A percentile compares a stretch with the other conserved stretches of the same genome.
phyloP scores from a whole-genome alignment of 306 rosid genomes.

The Biancaea sappan region DNA sequence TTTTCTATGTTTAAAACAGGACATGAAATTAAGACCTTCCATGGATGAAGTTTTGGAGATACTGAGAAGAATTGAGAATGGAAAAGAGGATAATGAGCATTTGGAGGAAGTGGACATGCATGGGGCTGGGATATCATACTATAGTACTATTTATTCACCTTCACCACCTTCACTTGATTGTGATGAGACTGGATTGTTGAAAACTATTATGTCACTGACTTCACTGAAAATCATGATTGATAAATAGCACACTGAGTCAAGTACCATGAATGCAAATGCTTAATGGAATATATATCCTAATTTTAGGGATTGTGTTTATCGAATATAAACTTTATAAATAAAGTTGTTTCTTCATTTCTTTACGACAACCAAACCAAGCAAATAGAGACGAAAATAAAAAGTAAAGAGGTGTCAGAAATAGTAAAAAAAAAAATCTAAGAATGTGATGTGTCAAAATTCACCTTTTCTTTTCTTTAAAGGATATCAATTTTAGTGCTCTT shows the following conservation, averaged over 20 bases:
- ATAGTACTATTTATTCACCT: conserved; percentile 15
- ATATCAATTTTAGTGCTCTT: no score
- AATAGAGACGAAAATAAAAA: no score
- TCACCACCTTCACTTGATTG: conserved; percentile 43
- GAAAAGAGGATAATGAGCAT: conserved; percentile 31
- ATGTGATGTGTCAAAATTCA: no score
- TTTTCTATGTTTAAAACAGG: conserved; percentile 68
- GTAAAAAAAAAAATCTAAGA: no score
- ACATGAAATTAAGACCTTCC: conserved; percentile 66
- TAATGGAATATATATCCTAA: no score
- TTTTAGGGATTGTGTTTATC: no score
- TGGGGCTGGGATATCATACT: conserved; percentile 7
- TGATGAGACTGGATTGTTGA: conserved; percentile 51
- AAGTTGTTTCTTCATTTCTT: no score
- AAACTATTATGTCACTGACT: conserved; percentile 33
- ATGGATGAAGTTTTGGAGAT: conserved; percentile 64
- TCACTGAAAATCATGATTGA: conserved; percentile 39
- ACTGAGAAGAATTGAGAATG: conserved; percentile 53
- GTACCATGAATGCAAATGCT: conserved; percentile 33
- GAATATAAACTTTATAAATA: no score
- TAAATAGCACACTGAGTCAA: conserved; percentile 40
- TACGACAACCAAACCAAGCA: no score
- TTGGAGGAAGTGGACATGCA: conserved; percentile 28
- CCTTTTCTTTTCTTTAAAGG: no score
- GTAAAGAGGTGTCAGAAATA: no score